A percentile compares a stretch with the other conserved stretches of the same genome.
These are phyloP conservation scores for Penicillium sp. DNA, from an alignment of 2,329 filamentous ascomycete species.

Conservation along the genomic window DNA sequence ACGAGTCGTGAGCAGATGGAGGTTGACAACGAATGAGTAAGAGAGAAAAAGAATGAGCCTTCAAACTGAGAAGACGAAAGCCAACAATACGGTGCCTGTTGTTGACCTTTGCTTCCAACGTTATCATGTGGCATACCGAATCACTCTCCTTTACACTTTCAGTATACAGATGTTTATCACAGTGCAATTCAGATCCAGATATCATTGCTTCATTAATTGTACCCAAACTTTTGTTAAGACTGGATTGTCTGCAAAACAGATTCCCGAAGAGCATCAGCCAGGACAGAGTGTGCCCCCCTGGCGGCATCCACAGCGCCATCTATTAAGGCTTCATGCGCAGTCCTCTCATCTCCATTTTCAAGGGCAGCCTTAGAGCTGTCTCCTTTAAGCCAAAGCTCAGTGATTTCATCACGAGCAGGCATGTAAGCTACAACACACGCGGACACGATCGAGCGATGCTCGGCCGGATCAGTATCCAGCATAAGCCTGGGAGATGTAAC, in stretches of 20 bases:
- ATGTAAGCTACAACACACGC: constrained; percentile 91
- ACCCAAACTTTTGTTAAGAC: constrained; percentile 3
- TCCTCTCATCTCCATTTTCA: constrained; percentile 35
- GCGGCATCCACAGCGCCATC: constrained; percentile 66
- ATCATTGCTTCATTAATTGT: constrained; percentile 25
- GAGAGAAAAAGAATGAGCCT: too few species aligned
- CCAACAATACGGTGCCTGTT: too few species aligned
- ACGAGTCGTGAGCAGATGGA: too few species aligned
- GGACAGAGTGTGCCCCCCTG: constrained; percentile 57
- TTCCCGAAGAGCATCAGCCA: constrained; percentile 62
- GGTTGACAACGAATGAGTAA: too few species aligned
- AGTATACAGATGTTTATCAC: not conserved
- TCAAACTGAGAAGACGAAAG: too few species aligned
- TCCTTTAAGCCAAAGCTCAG: constrained; percentile 92
- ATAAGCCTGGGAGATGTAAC: constrained; percentile 46
- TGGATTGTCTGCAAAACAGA: constrained; percentile 46
- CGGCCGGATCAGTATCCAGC: constrained; percentile 77
- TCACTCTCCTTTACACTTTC: too few species aligned
- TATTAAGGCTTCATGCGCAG: constrained; percentile 54
- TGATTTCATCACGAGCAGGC: constrained; percentile 82
- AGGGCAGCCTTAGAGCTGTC: constrained; percentile 45
- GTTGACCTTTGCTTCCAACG: too few species aligned
- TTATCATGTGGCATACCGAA: too few species aligned
- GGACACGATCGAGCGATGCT: constrained; percentile 74
- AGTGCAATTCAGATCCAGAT: not conserved